These are phyloP conservation scores for Hymenoscyphus albidus DNA, from an alignment of 2,329 filamentous ascomycete species.

Conservation along the genomic window DNA sequence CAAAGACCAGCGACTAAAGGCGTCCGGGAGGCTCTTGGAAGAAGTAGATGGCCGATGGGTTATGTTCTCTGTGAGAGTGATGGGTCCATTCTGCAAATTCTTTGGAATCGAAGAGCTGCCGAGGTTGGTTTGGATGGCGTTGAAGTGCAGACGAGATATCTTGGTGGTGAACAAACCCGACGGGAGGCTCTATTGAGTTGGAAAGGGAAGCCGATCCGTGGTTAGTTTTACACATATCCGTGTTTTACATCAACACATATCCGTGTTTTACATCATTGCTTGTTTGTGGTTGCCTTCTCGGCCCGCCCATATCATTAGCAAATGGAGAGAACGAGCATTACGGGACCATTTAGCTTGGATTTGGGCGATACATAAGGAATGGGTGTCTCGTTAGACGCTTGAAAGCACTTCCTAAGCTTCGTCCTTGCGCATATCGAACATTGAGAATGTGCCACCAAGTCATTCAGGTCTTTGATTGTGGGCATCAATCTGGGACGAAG, in stretches of 20 bases:
- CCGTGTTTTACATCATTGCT: not conserved
- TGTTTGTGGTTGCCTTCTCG: constrained; percentile 11
- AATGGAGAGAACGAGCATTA: not conserved
- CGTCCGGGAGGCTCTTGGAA: constrained; percentile 65
- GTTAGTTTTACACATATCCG: not conserved
- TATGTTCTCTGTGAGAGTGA: constrained; percentile 59
- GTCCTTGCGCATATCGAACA: no score
- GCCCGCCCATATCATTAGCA: not conserved
- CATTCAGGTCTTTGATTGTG: constrained; percentile 28
- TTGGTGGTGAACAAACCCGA: constrained; percentile 29
- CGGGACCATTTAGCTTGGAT: not conserved
- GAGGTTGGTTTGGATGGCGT: constrained; percentile 59
- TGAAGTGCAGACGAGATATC: constrained; percentile 47
- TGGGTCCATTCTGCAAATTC: constrained; percentile 61
- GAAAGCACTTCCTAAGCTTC: not conserved
- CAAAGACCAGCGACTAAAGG: constrained; percentile 72
- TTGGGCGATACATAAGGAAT: not conserved
- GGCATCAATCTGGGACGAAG: constrained; percentile 23
- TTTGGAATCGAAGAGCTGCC: constrained; percentile 67
- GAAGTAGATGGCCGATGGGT: constrained; percentile 67
- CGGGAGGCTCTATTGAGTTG: constrained; percentile 49
- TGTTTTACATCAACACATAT: not conserved
- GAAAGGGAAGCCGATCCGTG: constrained; percentile 40
- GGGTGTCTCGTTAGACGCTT: not conserved
- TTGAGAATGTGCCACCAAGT: constrained; percentile 30